phyloP scores from a whole-genome alignment of 1,139 yeast genomes.

The Kodamaea derodonti region DNA sequence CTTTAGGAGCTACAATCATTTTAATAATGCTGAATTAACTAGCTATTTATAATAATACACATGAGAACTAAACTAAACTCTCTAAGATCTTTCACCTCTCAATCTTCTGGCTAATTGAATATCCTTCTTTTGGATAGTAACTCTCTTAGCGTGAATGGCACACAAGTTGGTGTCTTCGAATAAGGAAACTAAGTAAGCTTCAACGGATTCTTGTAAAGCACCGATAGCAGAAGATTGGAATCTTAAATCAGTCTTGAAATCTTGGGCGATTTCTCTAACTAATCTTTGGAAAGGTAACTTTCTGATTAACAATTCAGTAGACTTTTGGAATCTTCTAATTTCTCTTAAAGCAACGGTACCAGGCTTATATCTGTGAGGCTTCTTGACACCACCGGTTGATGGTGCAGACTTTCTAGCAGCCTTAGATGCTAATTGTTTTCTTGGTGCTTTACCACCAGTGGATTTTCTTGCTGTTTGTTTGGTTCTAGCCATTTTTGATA shows the following conservation, averaged over 20 bases:
- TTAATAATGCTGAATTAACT: no score
- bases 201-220: slow-evolving; percentile 98
- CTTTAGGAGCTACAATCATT: no score
- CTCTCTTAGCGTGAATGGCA: slow-evolving; percentile 99
- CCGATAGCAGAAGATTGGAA: slow-evolving; percentile 98
- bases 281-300: slow-evolving; percentile 98
- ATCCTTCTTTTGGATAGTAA: slow-evolving; percentile 98
- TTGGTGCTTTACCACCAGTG: slow-evolving; percentile 99
- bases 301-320: slow-evolving; percentile 95
- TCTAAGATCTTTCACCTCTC: slow-evolving; percentile 81
- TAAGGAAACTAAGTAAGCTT: slow-evolving; percentile 87
- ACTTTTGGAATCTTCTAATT: slow-evolving; percentile 98
- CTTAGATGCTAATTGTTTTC: slow-evolving; percentile 98
- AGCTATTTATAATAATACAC: slow-evolving; percentile 8
- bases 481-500: slow-evolving; percentile 83
- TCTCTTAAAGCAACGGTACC: slow-evolving; percentile 99
- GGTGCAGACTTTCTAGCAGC: slow-evolving; percentile 99
- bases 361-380: slow-evolving; percentile 99
- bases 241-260: slow-evolving; percentile 96
- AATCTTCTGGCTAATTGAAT: slow-evolving; percentile 98
- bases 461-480: slow-evolving; percentile 99
- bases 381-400: slow-evolving; percentile 98
- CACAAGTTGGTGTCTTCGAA: slow-evolving; percentile 98
- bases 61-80: slow-evolving; percentile 8
- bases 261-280: slow-evolving; percentile 97